These are phyloP conservation scores for Globisporangium apiculatum DNA, from an alignment of 352 stramenopile genomes.

Conservation along the genomic window DNA sequence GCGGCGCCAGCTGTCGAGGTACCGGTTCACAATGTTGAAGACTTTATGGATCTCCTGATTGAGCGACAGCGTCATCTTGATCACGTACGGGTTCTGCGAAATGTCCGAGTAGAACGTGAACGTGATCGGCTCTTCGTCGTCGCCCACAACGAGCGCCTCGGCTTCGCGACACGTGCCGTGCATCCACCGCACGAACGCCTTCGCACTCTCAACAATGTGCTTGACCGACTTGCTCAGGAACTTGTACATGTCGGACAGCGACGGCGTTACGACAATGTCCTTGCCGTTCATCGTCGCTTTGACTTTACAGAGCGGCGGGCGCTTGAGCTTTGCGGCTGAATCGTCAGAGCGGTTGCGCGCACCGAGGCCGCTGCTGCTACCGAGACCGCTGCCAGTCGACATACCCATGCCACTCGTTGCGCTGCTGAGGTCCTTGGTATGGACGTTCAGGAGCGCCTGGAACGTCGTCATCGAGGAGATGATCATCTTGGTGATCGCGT, in stretches of 20 bases:
- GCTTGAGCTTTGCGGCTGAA: conserved; percentile 54
- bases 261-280: conserved; percentile 92
- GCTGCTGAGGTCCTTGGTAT: conserved; percentile 79
- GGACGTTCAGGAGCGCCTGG: conserved; percentile 87
- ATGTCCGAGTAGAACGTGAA: conserved; percentile 96
- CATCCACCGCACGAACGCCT: conserved; percentile 94
- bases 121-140: conserved; percentile 92
- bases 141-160: conserved; percentile 77
- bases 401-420: conserved; percentile 33
- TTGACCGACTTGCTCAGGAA: conserved; percentile 93
- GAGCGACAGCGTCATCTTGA: conserved; percentile 92
- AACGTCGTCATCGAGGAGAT: conserved; percentile 93
- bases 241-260: conserved; percentile 94
- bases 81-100: conserved; percentile 92
- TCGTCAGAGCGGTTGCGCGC: conserved; percentile 32
- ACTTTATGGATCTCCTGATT: conserved; percentile 94
- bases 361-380: conserved; percentile 6
- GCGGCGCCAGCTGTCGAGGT: conserved; percentile 90
- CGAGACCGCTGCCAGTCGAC: conserved; percentile 13
- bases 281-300: conserved; percentile 93
- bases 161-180: conserved; percentile 92
- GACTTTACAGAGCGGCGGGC: conserved; percentile 89
- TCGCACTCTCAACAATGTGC: conserved; percentile 92
- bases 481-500: conserved; percentile 96
- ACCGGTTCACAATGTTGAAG: conserved; percentile 93